phyloP scores from a whole-genome alignment of 768 basidiomycete species.

The Hemileccinum impolitum region DNA sequence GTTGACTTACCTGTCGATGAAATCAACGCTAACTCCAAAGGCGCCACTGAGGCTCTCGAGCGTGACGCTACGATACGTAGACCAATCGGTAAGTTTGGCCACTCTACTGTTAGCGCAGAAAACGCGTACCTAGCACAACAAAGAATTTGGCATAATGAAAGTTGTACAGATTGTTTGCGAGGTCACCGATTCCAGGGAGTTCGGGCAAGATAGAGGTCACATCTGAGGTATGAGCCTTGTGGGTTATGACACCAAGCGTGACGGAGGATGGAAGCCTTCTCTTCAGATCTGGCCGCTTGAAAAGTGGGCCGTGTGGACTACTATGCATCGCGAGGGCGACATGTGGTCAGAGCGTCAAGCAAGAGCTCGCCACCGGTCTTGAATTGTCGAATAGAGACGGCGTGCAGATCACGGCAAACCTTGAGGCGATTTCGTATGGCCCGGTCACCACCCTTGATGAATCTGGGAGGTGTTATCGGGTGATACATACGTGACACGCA shows the following conservation, averaged over 20 bases:
- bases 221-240: constrained; percentile 65
- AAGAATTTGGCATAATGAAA: constrained; percentile 97
- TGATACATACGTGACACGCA: neutral
- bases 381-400: too few relatives aligned
- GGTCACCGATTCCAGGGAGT: constrained; percentile 70
- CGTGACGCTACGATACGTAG: constrained; percentile 85
- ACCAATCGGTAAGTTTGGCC: too few relatives aligned
- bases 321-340: constrained; percentile 80
- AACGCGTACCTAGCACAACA: constrained; percentile 75
- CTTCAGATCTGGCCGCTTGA: constrained; percentile 84
- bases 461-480: constrained; percentile 38
- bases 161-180: constrained; percentile 88
- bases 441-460: constrained; percentile 98
- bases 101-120: too few relatives aligned
- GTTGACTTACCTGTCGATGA: constrained; percentile 73
- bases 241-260: too few relatives aligned
- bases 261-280: constrained; percentile 81
- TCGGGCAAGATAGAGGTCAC: constrained; percentile 83
- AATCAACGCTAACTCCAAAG: constrained; percentile 86
- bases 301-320: constrained; percentile 71
- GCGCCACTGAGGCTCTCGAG: constrained; percentile 80
- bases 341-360: too few relatives aligned
- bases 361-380: too few relatives aligned
- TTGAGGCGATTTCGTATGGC: constrained; percentile 95
- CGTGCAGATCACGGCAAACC: constrained; percentile 87